Evolutionary conservation across 139 green algal genomes (phyloP), one percentile per base, ranked within the genome.

Genomic region (Bryopsis sp.): DNA sequence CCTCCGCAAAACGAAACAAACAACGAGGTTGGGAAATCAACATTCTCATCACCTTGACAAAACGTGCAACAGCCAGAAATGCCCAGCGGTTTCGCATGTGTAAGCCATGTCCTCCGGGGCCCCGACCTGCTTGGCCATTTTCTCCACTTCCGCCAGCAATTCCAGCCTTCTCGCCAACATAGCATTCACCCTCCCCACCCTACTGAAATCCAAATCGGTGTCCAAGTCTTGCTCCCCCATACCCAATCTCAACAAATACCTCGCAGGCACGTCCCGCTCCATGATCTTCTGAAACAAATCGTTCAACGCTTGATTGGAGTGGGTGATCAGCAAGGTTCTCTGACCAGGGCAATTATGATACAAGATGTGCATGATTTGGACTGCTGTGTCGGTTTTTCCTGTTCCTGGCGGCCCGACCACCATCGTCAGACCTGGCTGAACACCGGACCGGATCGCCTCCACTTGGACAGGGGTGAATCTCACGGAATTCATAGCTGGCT

Each of bases 51-150:
- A 78, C 34, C 84, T 81, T 39, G 79, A 78, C 39, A 97, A 76
- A 64, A 99, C 88, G 71, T 99, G 92, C 70, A 98, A 74, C 72
- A 97, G 81, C 90, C 90, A 99, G 76, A 99, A 99, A 84, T 98
- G 82, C 2, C 73, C 86, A 0, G 91, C 90, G 0, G 85, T 98
- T 81, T 99, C 94, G 71, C 94, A 99, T 3, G 93, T 97, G 82
- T 97, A 95, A 3, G 84, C 83, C 61, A 89, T 82, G 32, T 89
- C 78, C 58, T 82, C 81, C 2, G 72, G 47, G 28, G 19, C 36
- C n/a, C 33, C 37, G 8, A 71, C 31, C 29, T 31, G 5, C 6
- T 19, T 69, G 5, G 50, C 31, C 35, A 71, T 33, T 63, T 32
- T 47, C 67, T 19, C 1, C 50, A 86, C 80, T 78, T 92, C 75